A percentile compares a stretch with the other conserved stretches of the same genome.
phyloP scores from a whole-genome alignment of 345 rosid genomes.

The Hypericum androsaemum region DNA sequence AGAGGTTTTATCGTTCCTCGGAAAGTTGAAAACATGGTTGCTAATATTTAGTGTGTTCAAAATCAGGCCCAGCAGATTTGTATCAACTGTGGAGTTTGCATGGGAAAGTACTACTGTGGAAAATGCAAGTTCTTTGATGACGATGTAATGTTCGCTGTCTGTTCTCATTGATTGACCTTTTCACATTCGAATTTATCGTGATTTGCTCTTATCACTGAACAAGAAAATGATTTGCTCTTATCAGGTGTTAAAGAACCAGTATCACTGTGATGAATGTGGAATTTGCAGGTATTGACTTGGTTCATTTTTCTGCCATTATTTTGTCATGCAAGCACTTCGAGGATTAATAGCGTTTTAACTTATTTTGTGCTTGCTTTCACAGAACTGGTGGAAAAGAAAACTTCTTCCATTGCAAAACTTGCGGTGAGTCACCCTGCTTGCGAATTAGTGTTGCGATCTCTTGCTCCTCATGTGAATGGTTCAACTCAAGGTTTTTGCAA shows the following conservation, averaged over 20 bases:
- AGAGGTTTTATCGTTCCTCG: neutral
- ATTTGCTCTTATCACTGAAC: conserved; percentile 4
- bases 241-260: conserved; percentile 46
- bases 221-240: conserved; percentile 5
- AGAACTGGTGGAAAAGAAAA: conserved; percentile 53
- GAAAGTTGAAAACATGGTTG: too few species aligned
- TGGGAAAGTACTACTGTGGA: conserved; percentile 67
- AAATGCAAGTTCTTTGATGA: conserved; percentile 65
- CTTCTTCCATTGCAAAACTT: conserved; percentile 47
- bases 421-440: conserved; percentile 28
- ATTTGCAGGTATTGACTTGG: conserved; percentile 36
- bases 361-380: conserved; percentile 11
- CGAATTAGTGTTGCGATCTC: neutral
- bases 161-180: neutral
- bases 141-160: conserved; percentile 33
- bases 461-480: neutral
- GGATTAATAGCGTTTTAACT: neutral
- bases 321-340: neutral
- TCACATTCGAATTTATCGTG: neutral
- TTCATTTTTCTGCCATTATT: neutral
- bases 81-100: conserved; percentile 49
- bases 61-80: conserved; percentile 52
- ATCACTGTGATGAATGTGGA: conserved; percentile 52
- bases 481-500: neutral
- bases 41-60: neutral